phyloP scores from a whole-genome alignment of 75 land plant genomes.

The Isoetes taiwanensis region DNA sequence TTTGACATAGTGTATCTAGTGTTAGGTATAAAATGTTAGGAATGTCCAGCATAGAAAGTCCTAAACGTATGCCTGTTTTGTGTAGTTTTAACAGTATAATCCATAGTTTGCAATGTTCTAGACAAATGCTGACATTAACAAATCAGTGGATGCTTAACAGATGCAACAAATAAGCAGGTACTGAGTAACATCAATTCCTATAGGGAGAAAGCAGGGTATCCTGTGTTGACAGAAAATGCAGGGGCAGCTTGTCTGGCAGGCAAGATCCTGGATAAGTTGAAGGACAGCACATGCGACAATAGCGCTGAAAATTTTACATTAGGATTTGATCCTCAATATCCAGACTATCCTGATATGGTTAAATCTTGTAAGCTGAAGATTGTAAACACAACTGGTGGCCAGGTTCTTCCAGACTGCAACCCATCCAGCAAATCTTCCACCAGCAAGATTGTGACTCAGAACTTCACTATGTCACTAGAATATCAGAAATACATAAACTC shows the following conservation, averaged over 20 bases:
- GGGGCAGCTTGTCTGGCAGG: slow-evolving; percentile 2
- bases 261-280: not conserved
- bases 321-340: not conserved
- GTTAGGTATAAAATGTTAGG: no score
- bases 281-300: not conserved
- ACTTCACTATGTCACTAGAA: slow-evolving; percentile 1
- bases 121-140: no score
- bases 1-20: no score
- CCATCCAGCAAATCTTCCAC: not conserved
- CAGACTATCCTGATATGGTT: slow-evolving; percentile 1
- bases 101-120: no score
- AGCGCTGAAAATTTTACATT: not conserved
- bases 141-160: no score
- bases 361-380: not conserved
- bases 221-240: not conserved
- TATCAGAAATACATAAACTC: not conserved
- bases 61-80: no score
- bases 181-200: not conserved
- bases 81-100: no score
- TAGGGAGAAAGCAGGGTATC: not conserved
- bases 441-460: not conserved
- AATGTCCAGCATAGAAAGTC: no score
- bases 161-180: not conserved
- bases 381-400: not conserved
- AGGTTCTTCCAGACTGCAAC: not conserved